A percentile compares a stretch with the other conserved stretches of the same genome.
Evolutionary conservation across 306 rosid genomes (phyloP).

Genomic region (Castanea mollissima): DNA sequence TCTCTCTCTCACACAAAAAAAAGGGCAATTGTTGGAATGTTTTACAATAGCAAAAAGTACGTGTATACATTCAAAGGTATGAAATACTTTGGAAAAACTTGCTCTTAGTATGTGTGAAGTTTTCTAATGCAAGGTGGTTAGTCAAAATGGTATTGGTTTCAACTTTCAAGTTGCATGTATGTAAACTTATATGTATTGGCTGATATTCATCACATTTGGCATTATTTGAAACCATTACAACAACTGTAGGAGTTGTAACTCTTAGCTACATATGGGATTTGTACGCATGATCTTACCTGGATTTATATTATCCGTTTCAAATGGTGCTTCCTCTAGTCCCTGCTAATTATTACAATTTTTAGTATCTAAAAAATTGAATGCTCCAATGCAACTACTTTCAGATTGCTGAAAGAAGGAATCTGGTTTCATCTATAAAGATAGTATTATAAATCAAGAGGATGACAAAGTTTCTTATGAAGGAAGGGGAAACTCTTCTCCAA

Average conservation of each 20-base stretch:
- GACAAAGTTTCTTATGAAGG: conserved; percentile 33
- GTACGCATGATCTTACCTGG: background rate
- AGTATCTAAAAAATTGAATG: background rate
- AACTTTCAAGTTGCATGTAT: too few species aligned
- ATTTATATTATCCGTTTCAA: background rate
- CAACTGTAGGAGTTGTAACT: background rate
- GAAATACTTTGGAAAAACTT: background rate
- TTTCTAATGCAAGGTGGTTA: too few species aligned
- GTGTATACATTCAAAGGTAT: background rate
- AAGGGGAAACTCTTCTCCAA: conserved; percentile 27
- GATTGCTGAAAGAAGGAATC: conserved; percentile 85
- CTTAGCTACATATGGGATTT: background rate
- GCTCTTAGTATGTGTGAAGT: background rate
- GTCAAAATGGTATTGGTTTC: too few species aligned
- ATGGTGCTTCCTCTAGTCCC: background rate
- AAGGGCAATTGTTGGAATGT: background rate
- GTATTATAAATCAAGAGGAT: conserved; percentile 38
- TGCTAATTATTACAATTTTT: background rate
- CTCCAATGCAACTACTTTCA: conserved; percentile 26
- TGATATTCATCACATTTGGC: too few species aligned
- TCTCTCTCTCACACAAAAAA: background rate
- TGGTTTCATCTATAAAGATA: conserved; percentile 53
- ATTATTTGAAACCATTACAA: background rate
- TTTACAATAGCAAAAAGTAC: background rate
- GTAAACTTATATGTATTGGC: too few species aligned